A percentile compares a stretch with the other conserved stretches of the same genome.
Conservation (phyloP, 306 rosid genomes). For the Vigna mungo region DNA sequence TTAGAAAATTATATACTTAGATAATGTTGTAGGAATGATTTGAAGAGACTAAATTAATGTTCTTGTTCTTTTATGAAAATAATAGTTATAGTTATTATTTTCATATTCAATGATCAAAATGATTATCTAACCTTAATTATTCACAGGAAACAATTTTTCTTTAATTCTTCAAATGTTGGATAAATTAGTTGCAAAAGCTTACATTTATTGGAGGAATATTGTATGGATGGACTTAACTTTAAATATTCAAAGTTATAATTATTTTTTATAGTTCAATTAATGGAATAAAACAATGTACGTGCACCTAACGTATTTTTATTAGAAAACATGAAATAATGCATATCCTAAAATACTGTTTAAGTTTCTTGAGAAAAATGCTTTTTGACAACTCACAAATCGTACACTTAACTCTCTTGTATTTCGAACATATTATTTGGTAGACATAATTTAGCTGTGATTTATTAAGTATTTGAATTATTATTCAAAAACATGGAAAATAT, state of each 20-base stretch:
- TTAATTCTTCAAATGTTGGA: not conserved
- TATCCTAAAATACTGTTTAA: not conserved
- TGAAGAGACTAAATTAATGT: no score
- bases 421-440: no score
- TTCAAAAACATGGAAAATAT: no score
- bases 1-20: no score
- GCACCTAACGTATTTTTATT: constrained; percentile 3
- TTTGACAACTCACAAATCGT: not conserved
- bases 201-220: not conserved
- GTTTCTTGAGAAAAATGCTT: constrained; percentile 4
- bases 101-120: no score
- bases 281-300: not conserved
- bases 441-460: no score
- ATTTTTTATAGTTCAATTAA: not conserved
- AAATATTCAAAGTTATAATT: not conserved
- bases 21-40: no score
- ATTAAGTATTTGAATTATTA: no score
- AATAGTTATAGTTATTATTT: no score
- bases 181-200: not conserved
- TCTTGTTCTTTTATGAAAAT: no score
- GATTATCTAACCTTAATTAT: not conserved
- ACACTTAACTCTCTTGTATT: not conserved
- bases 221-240: not conserved
- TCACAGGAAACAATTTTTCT: not conserved
- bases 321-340: not conserved